These are phyloP conservation scores for Amaranthus cruentus DNA, from an alignment of 148 eudicot species.

Conservation along the genomic window DNA sequence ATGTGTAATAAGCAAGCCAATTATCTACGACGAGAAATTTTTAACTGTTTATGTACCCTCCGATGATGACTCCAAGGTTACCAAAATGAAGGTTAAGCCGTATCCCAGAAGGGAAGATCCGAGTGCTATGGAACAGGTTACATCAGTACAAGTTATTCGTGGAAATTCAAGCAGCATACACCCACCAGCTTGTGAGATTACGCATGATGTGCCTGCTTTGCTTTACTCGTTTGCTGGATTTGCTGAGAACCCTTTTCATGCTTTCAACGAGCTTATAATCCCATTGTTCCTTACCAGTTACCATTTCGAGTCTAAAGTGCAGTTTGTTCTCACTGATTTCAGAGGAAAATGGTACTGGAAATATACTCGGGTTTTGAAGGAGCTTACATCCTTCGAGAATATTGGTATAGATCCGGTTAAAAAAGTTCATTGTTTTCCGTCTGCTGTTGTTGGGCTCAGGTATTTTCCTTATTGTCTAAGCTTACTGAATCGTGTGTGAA, in stretches of 20 bases:
- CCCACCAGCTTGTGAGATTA: conserved; percentile 40
- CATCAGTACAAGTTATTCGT: conserved; percentile 40
- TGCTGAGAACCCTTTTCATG: conserved; percentile 33
- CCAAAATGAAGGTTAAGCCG: conserved; percentile 22
- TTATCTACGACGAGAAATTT: conserved; percentile 23
- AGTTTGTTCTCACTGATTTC: conserved; percentile 33
- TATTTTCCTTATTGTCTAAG: not conserved
- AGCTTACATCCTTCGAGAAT: conserved; percentile 23
- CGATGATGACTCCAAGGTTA: conserved; percentile 11
- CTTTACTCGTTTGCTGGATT: conserved; percentile 40
- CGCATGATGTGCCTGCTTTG: conserved; percentile 46
- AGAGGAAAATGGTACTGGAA: conserved; percentile 26
- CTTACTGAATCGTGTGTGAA: not conserved
- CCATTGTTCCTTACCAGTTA: conserved; percentile 31
- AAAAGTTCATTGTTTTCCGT: conserved; percentile 34
- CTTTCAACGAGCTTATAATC: conserved; percentile 30
- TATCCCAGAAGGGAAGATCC: conserved; percentile 43
- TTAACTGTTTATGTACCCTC: conserved; percentile 29
- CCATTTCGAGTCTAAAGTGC: conserved; percentile 26
- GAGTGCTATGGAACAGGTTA: conserved; percentile 31
- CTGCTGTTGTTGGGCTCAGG: conserved; percentile 38
- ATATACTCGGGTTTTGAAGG: conserved; percentile 19
- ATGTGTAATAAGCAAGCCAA: conserved; percentile 28
- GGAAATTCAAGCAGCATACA: conserved; percentile 22
- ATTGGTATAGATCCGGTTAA: conserved; percentile 11